A percentile compares a stretch with the other conserved stretches of the same genome.
Conservation (phyloP, 73 alveolate species). For the Paramecium pentaurelia region DNA sequence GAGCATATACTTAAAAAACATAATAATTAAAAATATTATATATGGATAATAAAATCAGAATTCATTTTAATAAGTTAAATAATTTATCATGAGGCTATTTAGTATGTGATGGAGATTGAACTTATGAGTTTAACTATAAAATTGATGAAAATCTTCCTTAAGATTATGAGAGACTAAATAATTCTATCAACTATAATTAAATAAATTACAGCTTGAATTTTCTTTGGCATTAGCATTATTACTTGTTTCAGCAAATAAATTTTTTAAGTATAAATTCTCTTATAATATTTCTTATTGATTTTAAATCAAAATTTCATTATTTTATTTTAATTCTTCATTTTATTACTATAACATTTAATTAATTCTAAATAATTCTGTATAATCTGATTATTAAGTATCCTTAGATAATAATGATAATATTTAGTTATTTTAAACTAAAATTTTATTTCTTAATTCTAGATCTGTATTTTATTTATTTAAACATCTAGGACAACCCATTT, state of each 20-base stretch:
- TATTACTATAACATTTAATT: not conserved
- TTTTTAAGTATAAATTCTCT: not conserved
- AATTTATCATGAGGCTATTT: not conserved
- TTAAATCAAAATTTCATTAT: not conserved
- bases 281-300: not conserved
- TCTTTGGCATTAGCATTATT: not conserved
- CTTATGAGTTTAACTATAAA: not conserved
- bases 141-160: conserved; percentile 6
- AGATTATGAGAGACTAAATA: conserved; percentile 11
- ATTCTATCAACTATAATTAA: not conserved
- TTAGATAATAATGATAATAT: not conserved
- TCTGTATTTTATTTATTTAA: not conserved
- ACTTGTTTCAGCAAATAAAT: not conserved
- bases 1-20: not conserved
- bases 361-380: not conserved
- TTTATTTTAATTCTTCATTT: not conserved
- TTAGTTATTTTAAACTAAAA: not conserved
- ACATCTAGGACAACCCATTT: conserved; percentile 24
- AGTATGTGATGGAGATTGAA: not conserved
- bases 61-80: not conserved
- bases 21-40: not conserved
- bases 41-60: not conserved
- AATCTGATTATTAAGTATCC: not conserved
- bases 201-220: not conserved
- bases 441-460: not conserved